Conservation (phyloP, 768 basidiomycete genomes). For the Mycena venus region DNA sequence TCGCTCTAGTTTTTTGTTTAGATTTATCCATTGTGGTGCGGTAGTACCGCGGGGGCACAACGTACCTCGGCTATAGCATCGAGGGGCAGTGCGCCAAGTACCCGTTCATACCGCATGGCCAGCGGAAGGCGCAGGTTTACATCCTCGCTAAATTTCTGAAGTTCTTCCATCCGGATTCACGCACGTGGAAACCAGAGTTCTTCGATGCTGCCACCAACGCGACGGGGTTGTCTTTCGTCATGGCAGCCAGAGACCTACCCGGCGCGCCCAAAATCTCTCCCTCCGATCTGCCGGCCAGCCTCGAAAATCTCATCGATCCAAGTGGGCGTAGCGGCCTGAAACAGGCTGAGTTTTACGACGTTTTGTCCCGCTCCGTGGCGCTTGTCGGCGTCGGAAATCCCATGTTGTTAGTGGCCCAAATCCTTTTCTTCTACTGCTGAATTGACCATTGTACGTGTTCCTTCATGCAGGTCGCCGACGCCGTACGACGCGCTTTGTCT, state of each 20-base stretch:
- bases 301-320: background rate
- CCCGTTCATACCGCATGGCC: conserved; percentile 40
- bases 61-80: conserved; percentile 45
- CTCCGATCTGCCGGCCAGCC: background rate
- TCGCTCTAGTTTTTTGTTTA: background rate
- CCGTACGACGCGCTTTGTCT: conserved; percentile 52
- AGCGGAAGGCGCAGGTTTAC: conserved; percentile 30
- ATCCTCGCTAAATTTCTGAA: conserved; percentile 3
- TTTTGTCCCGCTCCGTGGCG: background rate
- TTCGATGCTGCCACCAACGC: conserved; percentile 9
- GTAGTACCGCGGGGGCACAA: too few relatives aligned
- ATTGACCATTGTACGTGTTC: background rate
- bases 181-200: conserved; percentile 6
- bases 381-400: conserved; percentile 21
- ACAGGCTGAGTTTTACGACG: conserved; percentile 12
- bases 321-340: background rate
- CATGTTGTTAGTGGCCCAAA: background rate
- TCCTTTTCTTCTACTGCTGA: background rate
- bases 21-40: too few relatives aligned
- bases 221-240: background rate
- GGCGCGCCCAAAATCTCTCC: background rate
- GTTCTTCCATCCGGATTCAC: background rate
- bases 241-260: background rate
- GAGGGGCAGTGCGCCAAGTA: conserved; percentile 42
- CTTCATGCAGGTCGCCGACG: conserved; percentile 30